These are phyloP conservation scores for Trametes gibbosa DNA, from an alignment of 768 basidiomycete genomes.

Conservation along the genomic window DNA sequence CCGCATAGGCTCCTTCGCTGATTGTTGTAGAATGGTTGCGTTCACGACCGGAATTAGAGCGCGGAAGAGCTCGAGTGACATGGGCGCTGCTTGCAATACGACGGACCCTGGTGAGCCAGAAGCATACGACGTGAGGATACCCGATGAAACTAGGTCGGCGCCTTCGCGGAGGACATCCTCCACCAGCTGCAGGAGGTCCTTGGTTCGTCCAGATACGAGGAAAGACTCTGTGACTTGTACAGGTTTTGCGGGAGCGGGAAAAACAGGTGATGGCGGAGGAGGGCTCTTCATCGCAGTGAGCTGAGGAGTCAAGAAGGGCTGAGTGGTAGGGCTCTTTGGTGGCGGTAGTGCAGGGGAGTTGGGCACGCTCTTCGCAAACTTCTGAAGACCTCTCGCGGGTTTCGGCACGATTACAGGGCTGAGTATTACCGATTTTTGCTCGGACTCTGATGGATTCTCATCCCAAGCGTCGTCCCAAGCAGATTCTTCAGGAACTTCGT, in stretches of 20 bases:
- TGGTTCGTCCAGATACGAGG: conserved; percentile 55
- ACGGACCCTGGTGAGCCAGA: conserved; percentile 43
- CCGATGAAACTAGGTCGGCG: conserved; percentile 55
- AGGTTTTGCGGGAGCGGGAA: conserved; percentile 1
- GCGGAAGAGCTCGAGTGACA: conserved; percentile 74
- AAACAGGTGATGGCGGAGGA: conserved; percentile 2
- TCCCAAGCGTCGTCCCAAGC: conserved; percentile 59
- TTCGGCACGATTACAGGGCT: conserved; percentile 39
- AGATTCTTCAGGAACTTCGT: conserved; percentile 46
- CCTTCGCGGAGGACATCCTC: conserved; percentile 68
- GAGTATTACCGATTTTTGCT: conserved; percentile 15
- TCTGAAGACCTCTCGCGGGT: conserved; percentile 56
- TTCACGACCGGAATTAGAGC: conserved; percentile 74
- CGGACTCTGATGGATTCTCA: conserved; percentile 16
- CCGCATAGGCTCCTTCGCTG: conserved; percentile 59
- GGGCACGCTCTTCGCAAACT: conserved; percentile 48
- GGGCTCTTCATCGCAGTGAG: conserved; percentile 20
- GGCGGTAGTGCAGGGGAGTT: conserved; percentile 10
- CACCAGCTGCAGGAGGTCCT: conserved; percentile 52
- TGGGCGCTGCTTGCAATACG: conserved; percentile 58
- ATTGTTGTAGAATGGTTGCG: conserved; percentile 40
- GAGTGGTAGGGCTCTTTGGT: not conserved
- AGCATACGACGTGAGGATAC: conserved; percentile 42
- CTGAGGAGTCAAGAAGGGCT: conserved; percentile 8
- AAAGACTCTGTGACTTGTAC: conserved; percentile 48